Base-by-base conservation (phyloP, 768 basidiomycete species). In the Termitomyces sp. region DNA sequence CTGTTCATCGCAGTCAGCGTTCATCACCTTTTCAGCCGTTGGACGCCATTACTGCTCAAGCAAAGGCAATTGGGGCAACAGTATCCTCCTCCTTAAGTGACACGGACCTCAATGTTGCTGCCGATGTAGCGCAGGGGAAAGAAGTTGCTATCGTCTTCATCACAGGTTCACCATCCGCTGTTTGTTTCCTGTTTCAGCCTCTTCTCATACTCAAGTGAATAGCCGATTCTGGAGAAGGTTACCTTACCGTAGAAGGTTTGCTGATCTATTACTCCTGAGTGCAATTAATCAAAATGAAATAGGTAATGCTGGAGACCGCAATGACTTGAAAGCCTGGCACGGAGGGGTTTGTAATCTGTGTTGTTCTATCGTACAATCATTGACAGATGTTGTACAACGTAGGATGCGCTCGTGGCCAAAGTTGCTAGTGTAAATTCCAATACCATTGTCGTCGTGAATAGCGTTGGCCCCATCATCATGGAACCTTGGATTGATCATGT, bases 361-460 rank as follows among this genome's bases (percentile, higher is more conserved):
- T 13, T 40, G 24, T 18, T 30, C 6, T 5, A 28, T 40, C 24
- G n/a, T 26, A 13, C 24, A 30, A 13, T 20, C 20, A 32, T 13
- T 35, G 36, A 22, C 10, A 43, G 53, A 30, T 38, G 20, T 36
- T 26, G 9, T 24, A 44, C 26, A 20, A 30, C 16, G 3, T 38
- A 79, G 77, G 72, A 81, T 66, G 72, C 77, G 18, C 65, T 84
- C 56, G 75, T 85, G 9, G 68, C 75, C 42, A 71, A 72, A 30
- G 83, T 83, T 14, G 85, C 87, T 2, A 69, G 71, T 26, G 73
- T 72, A n/a, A 84, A 84, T 64, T 69, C 75, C 26, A 80, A 82
- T 63, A 86, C 84, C 1, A 73, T 91, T 36, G 87, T 90, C 38
- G 79, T 89, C 10, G 76, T 88, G 5, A 83, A 90, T 66, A 77